Evolutionary conservation across 768 basidiomycete species (phyloP).

Genomic region (Lepiota brunneoincarnata): DNA sequence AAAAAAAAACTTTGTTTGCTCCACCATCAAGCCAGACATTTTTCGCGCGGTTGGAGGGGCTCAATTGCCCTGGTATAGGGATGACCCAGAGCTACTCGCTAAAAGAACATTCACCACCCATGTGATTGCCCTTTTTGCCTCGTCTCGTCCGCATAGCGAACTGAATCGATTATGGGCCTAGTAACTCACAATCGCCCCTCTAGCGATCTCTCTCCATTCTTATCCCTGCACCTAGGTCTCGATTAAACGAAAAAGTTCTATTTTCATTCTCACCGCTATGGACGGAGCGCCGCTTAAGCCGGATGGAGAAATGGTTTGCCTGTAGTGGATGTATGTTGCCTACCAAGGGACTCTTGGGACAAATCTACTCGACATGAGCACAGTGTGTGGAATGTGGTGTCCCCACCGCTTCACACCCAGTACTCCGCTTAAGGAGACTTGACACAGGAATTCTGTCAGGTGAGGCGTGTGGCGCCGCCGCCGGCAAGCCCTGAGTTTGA

Average conservation of each 20-base stretch:
- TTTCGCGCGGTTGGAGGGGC: slow-evolving; percentile 26
- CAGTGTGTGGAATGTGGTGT: no score
- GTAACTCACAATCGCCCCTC: no score
- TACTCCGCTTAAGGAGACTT: no score
- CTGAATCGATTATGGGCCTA: no score
- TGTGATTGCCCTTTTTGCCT: background rate
- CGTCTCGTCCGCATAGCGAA: background rate
- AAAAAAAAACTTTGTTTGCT: slow-evolving; percentile 24
- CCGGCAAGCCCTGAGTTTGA: background rate
- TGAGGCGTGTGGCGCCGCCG: background rate
- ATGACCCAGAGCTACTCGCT: slow-evolving; percentile 24
- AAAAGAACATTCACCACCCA: background rate
- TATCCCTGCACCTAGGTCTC: background rate
- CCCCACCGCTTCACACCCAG: background rate
- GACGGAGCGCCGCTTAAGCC: background rate
- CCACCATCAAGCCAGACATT: slow-evolving; percentile 35
- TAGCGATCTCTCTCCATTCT: no score
- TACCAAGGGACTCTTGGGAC: no score
- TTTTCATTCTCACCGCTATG: background rate
- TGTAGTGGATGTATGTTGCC: background rate
- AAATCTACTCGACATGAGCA: no score
- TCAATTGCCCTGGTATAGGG: slow-evolving; percentile 41
- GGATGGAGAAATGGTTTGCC: background rate
- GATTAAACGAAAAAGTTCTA: background rate
- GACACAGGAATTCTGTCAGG: background rate